phyloP scores from a whole-genome alignment of 2,329 filamentous ascomycete species.

The Neopestalotiopsis sp. region DNA sequence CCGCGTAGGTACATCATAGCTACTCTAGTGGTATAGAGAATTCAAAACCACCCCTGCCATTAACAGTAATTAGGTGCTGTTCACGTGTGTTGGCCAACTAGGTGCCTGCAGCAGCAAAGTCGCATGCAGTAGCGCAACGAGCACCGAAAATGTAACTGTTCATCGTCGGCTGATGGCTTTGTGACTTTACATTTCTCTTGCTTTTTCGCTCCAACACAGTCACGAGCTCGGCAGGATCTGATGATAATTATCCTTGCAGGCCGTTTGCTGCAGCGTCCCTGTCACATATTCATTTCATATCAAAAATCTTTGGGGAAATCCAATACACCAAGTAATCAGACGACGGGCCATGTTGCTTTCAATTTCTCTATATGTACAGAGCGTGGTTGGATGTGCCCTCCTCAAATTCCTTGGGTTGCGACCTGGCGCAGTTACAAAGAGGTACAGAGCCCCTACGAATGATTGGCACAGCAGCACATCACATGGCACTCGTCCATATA shows the following conservation, averaged over 20 bases:
- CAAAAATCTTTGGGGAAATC: too few relatives aligned
- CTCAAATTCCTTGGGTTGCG: too few relatives aligned
- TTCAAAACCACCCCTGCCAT: neutral
- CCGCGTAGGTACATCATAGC: neutral
- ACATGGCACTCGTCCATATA: neutral
- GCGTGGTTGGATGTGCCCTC: too few relatives aligned
- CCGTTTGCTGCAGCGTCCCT: too few relatives aligned
- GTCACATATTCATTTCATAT: too few relatives aligned
- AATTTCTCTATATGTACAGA: too few relatives aligned
- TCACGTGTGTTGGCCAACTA: neutral
- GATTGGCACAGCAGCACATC: neutral
- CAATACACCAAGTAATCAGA: too few relatives aligned
- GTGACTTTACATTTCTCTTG: neutral
- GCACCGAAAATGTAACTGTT: neutral
- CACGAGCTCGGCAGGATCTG: neutral
- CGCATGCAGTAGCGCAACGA: neutral
- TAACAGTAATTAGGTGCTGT: neutral
- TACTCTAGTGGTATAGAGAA: neutral
- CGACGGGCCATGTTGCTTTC: too few relatives aligned
- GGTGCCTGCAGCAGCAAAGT: neutral
- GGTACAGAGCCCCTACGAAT: neutral
- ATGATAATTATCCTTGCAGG: neutral
- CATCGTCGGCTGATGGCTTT: neutral
- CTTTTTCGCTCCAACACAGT: neutral
- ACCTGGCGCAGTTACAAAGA: too few relatives aligned